Evolutionary conservation across 2,329 filamentous ascomycete species (phyloP).

Genomic region (Colletotrichum incanum): DNA sequence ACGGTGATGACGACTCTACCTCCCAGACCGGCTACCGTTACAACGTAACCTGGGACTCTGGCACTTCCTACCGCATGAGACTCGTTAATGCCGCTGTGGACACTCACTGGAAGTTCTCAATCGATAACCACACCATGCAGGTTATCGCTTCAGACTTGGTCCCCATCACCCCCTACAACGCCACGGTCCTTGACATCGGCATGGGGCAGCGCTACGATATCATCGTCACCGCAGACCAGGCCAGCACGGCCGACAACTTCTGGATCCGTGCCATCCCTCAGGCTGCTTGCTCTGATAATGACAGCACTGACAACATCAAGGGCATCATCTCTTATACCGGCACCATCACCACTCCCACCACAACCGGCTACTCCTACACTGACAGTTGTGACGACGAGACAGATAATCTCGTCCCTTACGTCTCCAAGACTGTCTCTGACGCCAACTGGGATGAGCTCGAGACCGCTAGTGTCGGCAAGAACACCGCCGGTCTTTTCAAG

Average conservation of each 20-base stretch:
- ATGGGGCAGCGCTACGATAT: constrained; percentile 66
- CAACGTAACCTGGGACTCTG: constrained; percentile 57
- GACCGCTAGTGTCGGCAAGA: constrained; percentile 48
- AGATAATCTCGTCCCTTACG: constrained; percentile 52
- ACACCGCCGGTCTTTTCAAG: constrained; percentile 55
- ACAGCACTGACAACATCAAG: constrained; percentile 59
- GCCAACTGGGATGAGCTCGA: constrained; percentile 50
- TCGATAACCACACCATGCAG: constrained; percentile 70
- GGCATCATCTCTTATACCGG: constrained; percentile 64
- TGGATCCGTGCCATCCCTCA: constrained; percentile 66
- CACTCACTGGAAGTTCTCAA: constrained; percentile 64
- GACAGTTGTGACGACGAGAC: constrained; percentile 56
- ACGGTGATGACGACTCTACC: constrained; percentile 47
- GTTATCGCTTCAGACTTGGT: constrained; percentile 74
- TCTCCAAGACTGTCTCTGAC: constrained; percentile 51
- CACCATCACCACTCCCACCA: constrained; percentile 39
- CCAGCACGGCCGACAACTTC: constrained; percentile 55
- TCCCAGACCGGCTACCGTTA: constrained; percentile 52
- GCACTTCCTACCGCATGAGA: constrained; percentile 62
- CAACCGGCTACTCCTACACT: constrained; percentile 39
- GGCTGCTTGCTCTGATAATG: constrained; percentile 57
- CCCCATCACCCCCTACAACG: constrained; percentile 69
- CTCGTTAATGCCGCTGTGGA: constrained; percentile 65
- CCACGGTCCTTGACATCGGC: constrained; percentile 65
- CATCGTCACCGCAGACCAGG: constrained; percentile 59